A percentile compares a stretch with the other conserved stretches of the same genome.
phyloP scores from a whole-genome alignment of 257 asterid genomes.

The Solanum paucissectum region DNA sequence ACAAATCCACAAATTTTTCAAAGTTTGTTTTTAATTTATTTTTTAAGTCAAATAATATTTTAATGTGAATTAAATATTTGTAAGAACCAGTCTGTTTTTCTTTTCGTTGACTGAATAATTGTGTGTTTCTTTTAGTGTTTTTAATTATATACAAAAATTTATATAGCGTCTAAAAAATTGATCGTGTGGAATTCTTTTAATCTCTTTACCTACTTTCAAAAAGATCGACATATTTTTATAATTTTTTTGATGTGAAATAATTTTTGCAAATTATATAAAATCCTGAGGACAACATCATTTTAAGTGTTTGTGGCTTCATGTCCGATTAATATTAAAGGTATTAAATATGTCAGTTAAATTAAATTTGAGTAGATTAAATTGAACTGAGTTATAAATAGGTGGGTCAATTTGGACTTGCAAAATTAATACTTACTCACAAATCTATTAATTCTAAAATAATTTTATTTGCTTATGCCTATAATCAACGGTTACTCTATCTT shows the following conservation, averaged over 20 bases:
- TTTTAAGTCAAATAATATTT: background rate
- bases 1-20: background rate
- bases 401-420: too few relatives aligned
- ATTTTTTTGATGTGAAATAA: rapidly evolving
- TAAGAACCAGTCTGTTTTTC: background rate
- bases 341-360: too few relatives aligned
- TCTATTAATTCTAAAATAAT: background rate
- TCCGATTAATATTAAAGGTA: background rate
- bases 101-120: background rate
- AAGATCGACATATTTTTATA: background rate
- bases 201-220: background rate
- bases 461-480: background rate
- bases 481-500: background rate
- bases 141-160: background rate
- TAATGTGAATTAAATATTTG: background rate
- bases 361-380: too few relatives aligned
- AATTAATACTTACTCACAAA: background rate
- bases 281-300: background rate
- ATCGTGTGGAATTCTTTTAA: background rate
- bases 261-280: background rate
- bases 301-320: background rate
- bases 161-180: background rate
- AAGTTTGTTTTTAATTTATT: background rate
- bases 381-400: too few relatives aligned
- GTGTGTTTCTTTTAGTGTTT: background rate